A percentile compares a stretch with the other conserved stretches of the same genome.
Conservation (phyloP, 2,329 filamentous ascomycete genomes). For the Penicillium thymicola region DNA sequence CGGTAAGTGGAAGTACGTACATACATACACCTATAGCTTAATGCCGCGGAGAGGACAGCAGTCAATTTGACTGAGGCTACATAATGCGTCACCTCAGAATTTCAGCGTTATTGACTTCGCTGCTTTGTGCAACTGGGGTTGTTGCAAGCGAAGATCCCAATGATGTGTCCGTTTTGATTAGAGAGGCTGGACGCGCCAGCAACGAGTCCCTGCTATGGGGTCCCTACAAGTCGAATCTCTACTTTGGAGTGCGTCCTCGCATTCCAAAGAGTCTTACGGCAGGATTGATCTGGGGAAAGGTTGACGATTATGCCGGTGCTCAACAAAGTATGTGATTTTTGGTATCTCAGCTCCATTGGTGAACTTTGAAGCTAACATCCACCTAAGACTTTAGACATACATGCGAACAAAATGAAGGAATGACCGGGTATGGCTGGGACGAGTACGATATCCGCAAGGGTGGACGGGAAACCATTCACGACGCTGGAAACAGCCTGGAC, state of each 20-base stretch:
- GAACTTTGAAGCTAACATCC: slow-evolving; percentile 17
- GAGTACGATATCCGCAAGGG: slow-evolving; percentile 88
- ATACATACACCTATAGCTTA: slow-evolving; percentile 5
- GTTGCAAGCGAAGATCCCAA: slow-evolving; percentile 27
- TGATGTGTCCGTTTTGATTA: slow-evolving; percentile 36
- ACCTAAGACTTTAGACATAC: slow-evolving; percentile 78
- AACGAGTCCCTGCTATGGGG: slow-evolving; percentile 95
- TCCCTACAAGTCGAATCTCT: slow-evolving; percentile 88
- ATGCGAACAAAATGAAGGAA: slow-evolving; percentile 91
- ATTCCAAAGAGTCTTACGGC: slow-evolving; percentile 77
- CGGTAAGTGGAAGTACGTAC: not conserved
- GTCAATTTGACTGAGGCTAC: slow-evolving; percentile 20
- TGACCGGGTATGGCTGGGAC: slow-evolving; percentile 96
- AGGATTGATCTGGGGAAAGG: slow-evolving; percentile 82
- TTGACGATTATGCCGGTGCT: slow-evolving; percentile 72
- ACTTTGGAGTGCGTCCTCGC: slow-evolving; percentile 84
- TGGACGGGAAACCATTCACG: slow-evolving; percentile 85
- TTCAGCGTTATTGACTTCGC: slow-evolving; percentile 26
- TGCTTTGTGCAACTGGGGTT: slow-evolving; percentile 29
- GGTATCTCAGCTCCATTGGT: not conserved
- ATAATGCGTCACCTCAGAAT: slow-evolving; percentile 32
- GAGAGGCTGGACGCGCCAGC: slow-evolving; percentile 47
- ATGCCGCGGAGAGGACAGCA: slow-evolving; percentile 26
- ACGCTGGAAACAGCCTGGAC: slow-evolving; percentile 82
- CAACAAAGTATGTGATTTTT: slow-evolving; percentile 63